Evolutionary conservation across 2,329 filamentous ascomycete species (phyloP).

Genomic region (Botrytis sinoallii): DNA sequence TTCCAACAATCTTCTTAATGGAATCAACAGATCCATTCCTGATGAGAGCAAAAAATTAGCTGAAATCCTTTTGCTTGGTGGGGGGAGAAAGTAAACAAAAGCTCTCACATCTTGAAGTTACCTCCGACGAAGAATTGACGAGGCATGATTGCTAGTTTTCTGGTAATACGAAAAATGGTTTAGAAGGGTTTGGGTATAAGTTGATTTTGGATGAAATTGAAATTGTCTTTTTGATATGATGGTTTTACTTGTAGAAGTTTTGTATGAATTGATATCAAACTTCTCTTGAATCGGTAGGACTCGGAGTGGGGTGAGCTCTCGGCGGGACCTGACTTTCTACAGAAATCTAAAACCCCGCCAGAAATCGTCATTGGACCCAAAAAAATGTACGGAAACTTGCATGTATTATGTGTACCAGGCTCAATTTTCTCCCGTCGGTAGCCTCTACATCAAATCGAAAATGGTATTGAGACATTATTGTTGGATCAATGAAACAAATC

Average conservation of each 20-base stretch:
- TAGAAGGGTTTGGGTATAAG: not conserved
- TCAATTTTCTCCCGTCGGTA: not conserved
- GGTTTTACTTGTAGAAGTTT: not conserved
- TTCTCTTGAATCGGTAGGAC: constrained; percentile 14
- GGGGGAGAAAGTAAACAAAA: constrained; percentile 15
- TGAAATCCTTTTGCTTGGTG: constrained; percentile 13
- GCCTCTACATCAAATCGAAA: not conserved
- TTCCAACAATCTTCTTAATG: constrained; percentile 86
- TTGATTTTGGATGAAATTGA: not conserved
- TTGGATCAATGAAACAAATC: not conserved
- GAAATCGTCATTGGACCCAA: constrained; percentile 18
- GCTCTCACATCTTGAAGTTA: constrained; percentile 96
- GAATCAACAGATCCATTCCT: constrained; percentile 92
- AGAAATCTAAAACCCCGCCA: constrained; percentile 14
- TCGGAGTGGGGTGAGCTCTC: constrained; percentile 15
- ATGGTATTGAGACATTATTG: not conserved
- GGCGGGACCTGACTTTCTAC: constrained; percentile 5
- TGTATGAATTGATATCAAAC: constrained; percentile 10
- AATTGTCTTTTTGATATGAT: not conserved
- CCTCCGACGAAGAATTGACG: constrained; percentile 97
- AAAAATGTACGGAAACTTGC: not conserved
- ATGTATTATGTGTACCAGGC: not conserved
- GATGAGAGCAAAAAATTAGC: constrained; percentile 21
- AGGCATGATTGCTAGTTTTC: constrained; percentile 58
- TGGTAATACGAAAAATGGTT: constrained; percentile 15